Conservation (phyloP, 2,329 filamentous ascomycete genomes). For the Trichophaea hybrida region DNA sequence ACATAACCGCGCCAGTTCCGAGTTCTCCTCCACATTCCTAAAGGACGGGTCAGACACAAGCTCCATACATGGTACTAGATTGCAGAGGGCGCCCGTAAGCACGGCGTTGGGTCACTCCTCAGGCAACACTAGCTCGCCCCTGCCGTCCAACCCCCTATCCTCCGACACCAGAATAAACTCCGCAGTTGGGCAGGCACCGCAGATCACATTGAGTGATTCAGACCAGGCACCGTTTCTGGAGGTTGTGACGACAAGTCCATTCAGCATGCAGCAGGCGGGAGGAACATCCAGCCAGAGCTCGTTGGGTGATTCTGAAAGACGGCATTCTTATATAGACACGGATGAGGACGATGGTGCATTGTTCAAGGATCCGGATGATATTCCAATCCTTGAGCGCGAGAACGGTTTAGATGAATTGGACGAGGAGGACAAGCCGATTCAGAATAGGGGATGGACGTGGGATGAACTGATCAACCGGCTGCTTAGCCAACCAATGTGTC, state of each 20-base stretch:
- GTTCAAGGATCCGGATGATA: constrained; percentile 49
- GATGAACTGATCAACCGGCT: constrained; percentile 78
- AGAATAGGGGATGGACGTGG: constrained; percentile 24
- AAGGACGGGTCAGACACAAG: constrained; percentile 38
- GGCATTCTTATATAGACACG: constrained; percentile 50
- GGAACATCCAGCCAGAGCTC: constrained; percentile 24
- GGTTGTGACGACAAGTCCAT: constrained; percentile 19
- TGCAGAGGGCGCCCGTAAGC: constrained; percentile 16
- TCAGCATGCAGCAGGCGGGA: constrained; percentile 27
- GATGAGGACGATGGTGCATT: constrained; percentile 16
- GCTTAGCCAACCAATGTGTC: constrained; percentile 64
- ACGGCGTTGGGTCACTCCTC: constrained; percentile 11
- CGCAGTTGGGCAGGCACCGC: constrained; percentile 32
- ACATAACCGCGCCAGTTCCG: constrained; percentile 56
- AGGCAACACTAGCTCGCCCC: constrained; percentile 9
- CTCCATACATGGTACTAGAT: constrained; percentile 13
- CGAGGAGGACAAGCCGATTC: constrained; percentile 12
- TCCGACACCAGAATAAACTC: constrained; percentile 29
- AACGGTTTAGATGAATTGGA: constrained; percentile 40
- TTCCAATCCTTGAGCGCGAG: constrained; percentile 50
- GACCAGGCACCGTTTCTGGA: constrained; percentile 20
- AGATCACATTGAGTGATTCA: constrained; percentile 32
- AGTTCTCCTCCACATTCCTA: constrained; percentile 43
- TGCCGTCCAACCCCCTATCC: constrained; percentile 9
- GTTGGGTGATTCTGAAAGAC: constrained; percentile 29